A percentile compares a stretch with the other conserved stretches of the same genome.
Conservation (phyloP, 2,329 filamentous ascomycete genomes). For the Pseudogymnoascus sp. region DNA sequence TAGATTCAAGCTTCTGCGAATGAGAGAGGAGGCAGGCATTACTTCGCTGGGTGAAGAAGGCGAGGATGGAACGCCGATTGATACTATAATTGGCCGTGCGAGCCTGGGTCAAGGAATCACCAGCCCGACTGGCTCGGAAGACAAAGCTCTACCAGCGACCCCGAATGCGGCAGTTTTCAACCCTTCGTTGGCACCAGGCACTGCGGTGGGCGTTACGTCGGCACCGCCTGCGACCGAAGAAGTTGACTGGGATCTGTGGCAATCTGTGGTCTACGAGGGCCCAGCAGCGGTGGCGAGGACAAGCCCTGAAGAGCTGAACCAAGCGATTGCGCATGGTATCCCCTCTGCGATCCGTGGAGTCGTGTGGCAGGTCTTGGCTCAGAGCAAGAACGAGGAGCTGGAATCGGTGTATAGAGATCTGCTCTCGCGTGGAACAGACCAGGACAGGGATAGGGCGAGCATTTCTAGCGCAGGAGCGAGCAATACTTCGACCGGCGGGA, state of each 20-base stretch:
- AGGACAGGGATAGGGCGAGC: slow-evolving; percentile 58
- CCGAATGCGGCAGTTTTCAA: slow-evolving; percentile 59
- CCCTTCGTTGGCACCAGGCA: slow-evolving; percentile 70
- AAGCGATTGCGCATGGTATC: slow-evolving; percentile 86
- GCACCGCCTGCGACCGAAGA: slow-evolving; percentile 65
- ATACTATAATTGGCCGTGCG: slow-evolving; percentile 34
- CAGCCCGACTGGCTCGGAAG: slow-evolving; percentile 31
- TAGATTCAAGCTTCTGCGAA: slow-evolving; percentile 67
- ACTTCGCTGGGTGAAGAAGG: slow-evolving; percentile 44
- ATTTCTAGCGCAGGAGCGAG: slow-evolving; percentile 37
- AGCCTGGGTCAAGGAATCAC: slow-evolving; percentile 34
- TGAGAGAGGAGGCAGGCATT: slow-evolving; percentile 64
- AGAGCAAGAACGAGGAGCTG: slow-evolving; percentile 87
- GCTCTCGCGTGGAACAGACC: slow-evolving; percentile 70
- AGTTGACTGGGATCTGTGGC: slow-evolving; percentile 99
- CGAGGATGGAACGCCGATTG: slow-evolving; percentile 33
- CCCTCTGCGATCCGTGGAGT: slow-evolving; percentile 94
- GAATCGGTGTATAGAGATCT: slow-evolving; percentile 83
- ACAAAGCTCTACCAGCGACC: slow-evolving; percentile 26
- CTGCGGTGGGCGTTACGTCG: slow-evolving; percentile 70
- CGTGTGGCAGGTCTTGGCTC: slow-evolving; percentile 94
- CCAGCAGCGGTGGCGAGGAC: slow-evolving; percentile 80
- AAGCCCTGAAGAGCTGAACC: slow-evolving; percentile 81
- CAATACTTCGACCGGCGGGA: slow-evolving; percentile 44
- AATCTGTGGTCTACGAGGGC: slow-evolving; percentile 89